phyloP scores from a whole-genome alignment of 1,284 basidiomycete species.

The Austroboletus niveus region DNA sequence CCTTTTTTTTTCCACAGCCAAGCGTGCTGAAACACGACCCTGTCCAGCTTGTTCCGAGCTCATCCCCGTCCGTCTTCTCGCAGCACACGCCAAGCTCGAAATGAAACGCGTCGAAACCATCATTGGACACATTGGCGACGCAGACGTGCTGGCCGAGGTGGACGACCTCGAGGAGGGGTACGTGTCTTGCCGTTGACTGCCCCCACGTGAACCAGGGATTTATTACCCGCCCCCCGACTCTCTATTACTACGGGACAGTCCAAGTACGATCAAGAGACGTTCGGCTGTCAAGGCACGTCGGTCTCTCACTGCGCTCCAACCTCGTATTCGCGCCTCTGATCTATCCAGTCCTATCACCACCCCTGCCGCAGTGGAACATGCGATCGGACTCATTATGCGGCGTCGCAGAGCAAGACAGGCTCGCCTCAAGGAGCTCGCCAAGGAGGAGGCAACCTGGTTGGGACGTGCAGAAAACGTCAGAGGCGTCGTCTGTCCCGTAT shows the following conservation, averaged over 20 bases:
- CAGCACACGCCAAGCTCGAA: slow-evolving; percentile 62
- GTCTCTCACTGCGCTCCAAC: slow-evolving; percentile 39
- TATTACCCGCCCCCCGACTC: background rate
- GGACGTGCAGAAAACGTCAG: slow-evolving; percentile 18
- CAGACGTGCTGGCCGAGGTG: slow-evolving; percentile 40
- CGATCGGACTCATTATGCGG: slow-evolving; percentile 55
- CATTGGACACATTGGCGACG: slow-evolving; percentile 57
- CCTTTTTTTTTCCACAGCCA: slow-evolving; percentile 50
- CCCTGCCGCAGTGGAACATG: slow-evolving; percentile 48
- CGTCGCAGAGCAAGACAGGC: slow-evolving; percentile 62
- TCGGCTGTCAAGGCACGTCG: slow-evolving; percentile 67
- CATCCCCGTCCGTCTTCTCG: slow-evolving; percentile 67
- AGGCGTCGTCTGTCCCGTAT: slow-evolving; percentile 64
- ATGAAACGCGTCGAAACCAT: slow-evolving; percentile 65
- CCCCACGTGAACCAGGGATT: slow-evolving; percentile 6
- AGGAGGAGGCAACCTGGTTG: slow-evolving; percentile 42
- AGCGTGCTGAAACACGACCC: slow-evolving; percentile 66
- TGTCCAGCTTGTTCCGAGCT: slow-evolving; percentile 72
- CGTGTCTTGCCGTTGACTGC: slow-evolving; percentile 5
- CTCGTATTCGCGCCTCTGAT: slow-evolving; percentile 14
- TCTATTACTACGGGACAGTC: slow-evolving; percentile 20
- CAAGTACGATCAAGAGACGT: slow-evolving; percentile 47
- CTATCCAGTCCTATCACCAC: slow-evolving; percentile 14
- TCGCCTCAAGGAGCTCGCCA: slow-evolving; percentile 61
- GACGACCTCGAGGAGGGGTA: slow-evolving; percentile 48